Percentiles rank a stretch among this genome's conserved stretches.
phyloP scores from a whole-genome alignment of 202 grass and related monocot species.

The Musa balbisiana region DNA sequence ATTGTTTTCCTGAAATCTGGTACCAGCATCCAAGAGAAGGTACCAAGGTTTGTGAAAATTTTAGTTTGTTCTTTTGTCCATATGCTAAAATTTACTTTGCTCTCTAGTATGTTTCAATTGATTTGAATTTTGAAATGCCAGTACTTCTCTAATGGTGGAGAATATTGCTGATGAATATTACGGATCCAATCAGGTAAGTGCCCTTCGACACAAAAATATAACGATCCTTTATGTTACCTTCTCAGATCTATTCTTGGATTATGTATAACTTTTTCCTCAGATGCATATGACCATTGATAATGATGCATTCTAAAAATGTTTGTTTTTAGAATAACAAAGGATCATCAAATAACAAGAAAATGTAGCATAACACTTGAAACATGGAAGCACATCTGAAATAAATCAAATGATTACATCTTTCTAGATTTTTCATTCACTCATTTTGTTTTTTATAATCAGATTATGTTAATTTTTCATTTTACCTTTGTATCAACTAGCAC shows the following conservation, averaged over 20 bases:
- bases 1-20: conserved; percentile 72
- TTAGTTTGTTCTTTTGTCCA: conserved; percentile 26
- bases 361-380: too few relatives aligned
- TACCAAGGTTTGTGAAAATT: conserved; percentile 78
- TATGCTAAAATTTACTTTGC: conserved; percentile 3
- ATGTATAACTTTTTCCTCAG: neutral
- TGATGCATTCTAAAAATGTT: too few relatives aligned
- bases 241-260: neutral
- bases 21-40: conserved; percentile 52
- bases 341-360: too few relatives aligned
- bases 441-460: too few relatives aligned
- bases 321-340: too few relatives aligned
- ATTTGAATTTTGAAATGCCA: conserved; percentile 11
- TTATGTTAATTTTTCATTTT: too few relatives aligned
- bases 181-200: conserved; percentile 16
- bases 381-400: too few relatives aligned
- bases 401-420: too few relatives aligned
- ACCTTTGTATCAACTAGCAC: too few relatives aligned
- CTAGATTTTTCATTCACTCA: too few relatives aligned
- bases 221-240: neutral
- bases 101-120: neutral
- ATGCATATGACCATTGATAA: too few relatives aligned
- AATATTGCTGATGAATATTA: conserved; percentile 10
- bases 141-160: conserved; percentile 8
- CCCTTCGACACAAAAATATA: neutral